Conservation (phyloP, 768 basidiomycete genomes). For the Butyriboletus loyo region DNA sequence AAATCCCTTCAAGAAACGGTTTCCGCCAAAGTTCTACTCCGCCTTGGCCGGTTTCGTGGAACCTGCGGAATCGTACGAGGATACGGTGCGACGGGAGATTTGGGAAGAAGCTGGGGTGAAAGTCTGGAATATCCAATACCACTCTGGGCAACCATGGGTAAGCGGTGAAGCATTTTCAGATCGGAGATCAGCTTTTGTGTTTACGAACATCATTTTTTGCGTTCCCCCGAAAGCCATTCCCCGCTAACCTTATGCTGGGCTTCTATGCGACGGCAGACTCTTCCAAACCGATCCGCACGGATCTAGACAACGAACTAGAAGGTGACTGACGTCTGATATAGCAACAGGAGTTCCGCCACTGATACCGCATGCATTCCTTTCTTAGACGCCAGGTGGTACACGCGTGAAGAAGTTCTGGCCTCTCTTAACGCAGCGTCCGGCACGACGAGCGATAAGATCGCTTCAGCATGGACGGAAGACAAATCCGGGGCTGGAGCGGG, state of each 20-base stretch:
- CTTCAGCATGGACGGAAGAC: constrained; percentile 18
- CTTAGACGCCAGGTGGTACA: constrained; percentile 87
- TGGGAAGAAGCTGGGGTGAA: constrained; percentile 96
- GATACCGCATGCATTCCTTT: neutral
- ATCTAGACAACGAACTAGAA: constrained; percentile 94
- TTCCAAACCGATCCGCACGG: constrained; percentile 68
- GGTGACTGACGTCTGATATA: constrained; percentile 41
- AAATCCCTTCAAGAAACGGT: constrained; percentile 48
- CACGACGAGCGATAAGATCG: constrained; percentile 28
- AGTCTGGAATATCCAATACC: constrained; percentile 80
- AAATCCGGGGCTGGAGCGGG: constrained; percentile 19
- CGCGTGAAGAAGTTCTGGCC: constrained; percentile 63
- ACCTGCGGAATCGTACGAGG: constrained; percentile 92
- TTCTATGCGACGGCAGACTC: constrained; percentile 80
- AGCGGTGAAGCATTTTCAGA: constrained; percentile 14
- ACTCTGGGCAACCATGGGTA: constrained; percentile 87
- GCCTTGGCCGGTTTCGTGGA: constrained; percentile 93
- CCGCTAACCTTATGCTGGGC: constrained; percentile 87
- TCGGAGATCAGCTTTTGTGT: neutral
- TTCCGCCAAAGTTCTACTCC: constrained; percentile 74
- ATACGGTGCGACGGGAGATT: constrained; percentile 88
- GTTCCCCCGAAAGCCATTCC: constrained; percentile 65
- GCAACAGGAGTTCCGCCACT: neutral
- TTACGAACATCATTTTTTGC: neutral
- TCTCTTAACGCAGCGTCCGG: constrained; percentile 44